Conservation (phyloP, 2,329 filamentous ascomycete genomes). For the Cladophialophora exuberans region DNA sequence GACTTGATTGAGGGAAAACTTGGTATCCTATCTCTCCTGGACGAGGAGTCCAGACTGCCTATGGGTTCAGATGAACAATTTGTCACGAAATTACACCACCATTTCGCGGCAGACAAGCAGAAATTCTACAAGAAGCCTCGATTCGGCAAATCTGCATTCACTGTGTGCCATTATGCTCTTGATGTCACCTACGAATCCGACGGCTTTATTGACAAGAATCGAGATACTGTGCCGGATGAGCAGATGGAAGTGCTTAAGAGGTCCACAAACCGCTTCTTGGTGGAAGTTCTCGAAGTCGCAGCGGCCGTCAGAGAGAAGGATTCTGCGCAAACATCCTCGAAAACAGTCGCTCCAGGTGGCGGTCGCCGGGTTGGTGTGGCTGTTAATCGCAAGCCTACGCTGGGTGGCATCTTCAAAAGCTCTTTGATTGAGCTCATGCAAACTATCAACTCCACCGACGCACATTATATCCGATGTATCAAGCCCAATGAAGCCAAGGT, state of each 20-base stretch:
- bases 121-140: constrained; percentile 98
- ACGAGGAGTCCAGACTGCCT: constrained; percentile 93
- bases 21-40: constrained; percentile 85
- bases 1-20: constrained; percentile 97
- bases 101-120: constrained; percentile 87
- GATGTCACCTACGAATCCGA: constrained; percentile 99
- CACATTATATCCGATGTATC: constrained; percentile 98
- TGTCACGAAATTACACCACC: constrained; percentile 92
- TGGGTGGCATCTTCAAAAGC: constrained; percentile 98
- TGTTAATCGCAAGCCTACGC: constrained; percentile 92
- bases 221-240: constrained; percentile 97
- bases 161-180: constrained; percentile 96
- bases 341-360: constrained; percentile 64
- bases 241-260: constrained; percentile 90
- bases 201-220: constrained; percentile 99
- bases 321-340: constrained; percentile 67
- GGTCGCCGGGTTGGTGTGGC: constrained; percentile 89
- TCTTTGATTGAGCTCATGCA: constrained; percentile 97
- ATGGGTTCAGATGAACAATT: constrained; percentile 99
- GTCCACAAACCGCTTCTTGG: constrained; percentile 83
- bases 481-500: constrained; percentile 98
- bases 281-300: constrained; percentile 81
- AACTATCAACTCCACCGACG: constrained; percentile 96
- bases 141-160: constrained; percentile 96
- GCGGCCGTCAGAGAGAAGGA: constrained; percentile 90